A percentile compares a stretch with the other conserved stretches of the same genome.
Conservation (phyloP, 179 eudicot species). For the Drosera spatulata region DNA sequence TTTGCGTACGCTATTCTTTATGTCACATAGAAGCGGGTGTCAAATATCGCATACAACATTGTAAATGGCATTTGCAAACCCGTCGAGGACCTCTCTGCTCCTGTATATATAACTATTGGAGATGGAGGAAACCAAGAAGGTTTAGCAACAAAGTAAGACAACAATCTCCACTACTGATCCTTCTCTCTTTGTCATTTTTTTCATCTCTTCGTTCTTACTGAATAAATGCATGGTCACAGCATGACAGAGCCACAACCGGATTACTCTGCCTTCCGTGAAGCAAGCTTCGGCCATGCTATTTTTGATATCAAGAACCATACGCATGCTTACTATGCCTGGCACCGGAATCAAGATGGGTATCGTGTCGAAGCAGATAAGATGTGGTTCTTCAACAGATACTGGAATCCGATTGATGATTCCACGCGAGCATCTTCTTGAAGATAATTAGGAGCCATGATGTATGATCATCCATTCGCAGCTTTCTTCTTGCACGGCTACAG, state of each 20-base stretch:
- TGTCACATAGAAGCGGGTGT: not conserved
- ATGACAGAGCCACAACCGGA: conserved; percentile 43
- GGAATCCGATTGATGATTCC: conserved; percentile 18
- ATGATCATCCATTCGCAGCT: no score
- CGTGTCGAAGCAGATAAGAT: conserved; percentile 31
- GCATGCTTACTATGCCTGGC: conserved; percentile 52
- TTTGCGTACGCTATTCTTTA: not conserved
- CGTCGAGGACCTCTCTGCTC: conserved; percentile 1
- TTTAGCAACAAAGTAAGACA: not conserved
- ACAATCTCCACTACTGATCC: not conserved
- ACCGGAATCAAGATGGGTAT: conserved; percentile 42
- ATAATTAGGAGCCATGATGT: not conserved
- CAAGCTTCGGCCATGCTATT: conserved; percentile 58
- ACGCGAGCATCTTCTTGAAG: not conserved
- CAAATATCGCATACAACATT: conserved; percentile 3
- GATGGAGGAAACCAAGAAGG: conserved; percentile 4
- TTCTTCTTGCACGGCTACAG: no score
- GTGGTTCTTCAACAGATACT: conserved; percentile 34
- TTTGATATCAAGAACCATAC: conserved; percentile 61
- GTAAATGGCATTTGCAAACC: conserved; percentile 3
- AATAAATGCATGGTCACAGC: conserved; percentile 10
- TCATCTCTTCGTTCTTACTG: not conserved
- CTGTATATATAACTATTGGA: conserved; percentile 3
- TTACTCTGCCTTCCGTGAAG: conserved; percentile 40
- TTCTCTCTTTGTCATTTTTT: not conserved